Evolutionary conservation across 2,329 filamentous ascomycete species (phyloP), one percentile per base, ranked within the genome.

Genomic region (Escovopsis sp.): DNA sequence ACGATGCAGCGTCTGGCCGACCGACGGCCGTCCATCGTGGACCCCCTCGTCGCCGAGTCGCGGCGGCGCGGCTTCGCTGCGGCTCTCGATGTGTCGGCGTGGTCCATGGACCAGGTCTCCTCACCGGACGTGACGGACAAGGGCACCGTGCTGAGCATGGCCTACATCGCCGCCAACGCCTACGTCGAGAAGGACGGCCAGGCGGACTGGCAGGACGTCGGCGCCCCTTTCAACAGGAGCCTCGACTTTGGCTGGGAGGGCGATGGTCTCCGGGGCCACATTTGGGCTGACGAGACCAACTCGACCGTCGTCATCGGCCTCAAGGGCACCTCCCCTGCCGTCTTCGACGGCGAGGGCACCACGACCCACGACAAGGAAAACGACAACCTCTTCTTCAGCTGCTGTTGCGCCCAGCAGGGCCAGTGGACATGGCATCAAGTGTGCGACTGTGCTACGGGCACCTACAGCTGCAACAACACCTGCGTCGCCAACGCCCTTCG

Each of bases 361-460:
- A 96, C 89, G 0, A 94, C 87, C 26, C 94, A 94, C 52, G 91
- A 98, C 65, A 98, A 98, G 66, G 70, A 88, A 55, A 98, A 96
- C 59, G 91, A 98, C 63, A 98, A 98, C 58, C 70, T 98, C 9
- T 94, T 94, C 63, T 95, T 95, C 65, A 94, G 88, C 57, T 98
- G 91, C 65, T 98, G 91, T 62, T 98, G 91, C 62, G 91, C 79
- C 4, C 87, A 95, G 63, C 88, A 93, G 53, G 87, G 88, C 0
- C 85, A 87, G 49, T 87, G 80, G 65, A 77, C 87, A 12, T 95
- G 87, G 81, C 80, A 84, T 47, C 82, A 93, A 58, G 87, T 94
- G 43, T 98, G 91, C 62, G 83, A 94, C 59, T 98, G 91, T 59
- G 85, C 87, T 48, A 85, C 83, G 2, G 76, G 78, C 10, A 85